These are phyloP conservation scores for Metschnikowia koreensis DNA, from an alignment of 805 yeast species.

Conservation along the genomic window DNA sequence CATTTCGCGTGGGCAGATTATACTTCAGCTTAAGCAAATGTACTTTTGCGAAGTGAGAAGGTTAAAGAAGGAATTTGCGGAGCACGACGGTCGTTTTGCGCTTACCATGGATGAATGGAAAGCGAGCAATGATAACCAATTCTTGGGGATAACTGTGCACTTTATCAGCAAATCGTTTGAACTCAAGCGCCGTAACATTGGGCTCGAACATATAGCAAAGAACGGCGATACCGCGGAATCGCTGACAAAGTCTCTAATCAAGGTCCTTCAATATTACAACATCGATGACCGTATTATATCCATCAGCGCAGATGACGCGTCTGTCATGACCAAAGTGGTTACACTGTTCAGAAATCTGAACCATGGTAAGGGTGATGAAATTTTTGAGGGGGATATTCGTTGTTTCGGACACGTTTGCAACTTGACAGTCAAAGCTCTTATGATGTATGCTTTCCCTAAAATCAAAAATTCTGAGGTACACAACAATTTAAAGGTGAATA, in stretches of 20 bases:
- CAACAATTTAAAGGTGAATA: background rate
- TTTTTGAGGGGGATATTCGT: background rate
- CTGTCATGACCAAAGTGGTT: background rate
- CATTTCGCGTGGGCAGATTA: slow-evolving; percentile 1
- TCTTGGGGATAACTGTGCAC: slow-evolving; percentile 6
- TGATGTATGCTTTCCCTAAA: slow-evolving; percentile 1
- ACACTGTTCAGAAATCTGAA: background rate
- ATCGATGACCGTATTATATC: background rate
- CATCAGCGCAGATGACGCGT: background rate
- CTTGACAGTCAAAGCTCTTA: background rate
- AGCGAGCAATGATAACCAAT: slow-evolving; percentile 3
- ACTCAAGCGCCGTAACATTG: slow-evolving; percentile 5
- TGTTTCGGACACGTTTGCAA: background rate
- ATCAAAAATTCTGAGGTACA: background rate
- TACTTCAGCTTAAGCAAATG: slow-evolving; percentile 4
- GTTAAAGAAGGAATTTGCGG: slow-evolving; percentile 1
- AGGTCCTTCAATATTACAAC: background rate
- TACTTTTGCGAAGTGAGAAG: slow-evolving; percentile 2
- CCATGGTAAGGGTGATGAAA: background rate
- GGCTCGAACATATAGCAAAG: slow-evolving; percentile 5
- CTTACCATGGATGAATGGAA: slow-evolving; percentile 6
- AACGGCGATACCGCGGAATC: slow-evolving; percentile 2
- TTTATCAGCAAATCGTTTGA: slow-evolving; percentile 1
- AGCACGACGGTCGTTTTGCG: slow-evolving; percentile 7
- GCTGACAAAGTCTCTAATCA: background rate